Evolutionary conservation across 148 eudicot species (phyloP).

Genomic region (Rhododendron williamsianum): DNA sequence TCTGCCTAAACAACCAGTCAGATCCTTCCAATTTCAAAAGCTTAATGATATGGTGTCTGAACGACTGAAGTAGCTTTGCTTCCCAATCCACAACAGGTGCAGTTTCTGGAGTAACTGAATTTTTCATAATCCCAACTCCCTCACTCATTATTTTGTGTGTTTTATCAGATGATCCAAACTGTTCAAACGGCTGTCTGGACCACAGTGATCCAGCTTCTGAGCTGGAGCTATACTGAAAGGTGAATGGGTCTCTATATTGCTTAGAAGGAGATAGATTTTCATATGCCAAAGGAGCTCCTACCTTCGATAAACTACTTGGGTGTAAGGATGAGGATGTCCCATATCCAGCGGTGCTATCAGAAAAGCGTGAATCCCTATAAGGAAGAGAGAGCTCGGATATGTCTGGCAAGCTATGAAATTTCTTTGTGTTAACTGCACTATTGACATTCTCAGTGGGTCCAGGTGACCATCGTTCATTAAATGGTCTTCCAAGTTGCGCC

Average conservation of each 20-base stretch:
- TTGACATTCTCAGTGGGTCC: constrained; percentile 27
- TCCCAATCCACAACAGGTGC: constrained; percentile 49
- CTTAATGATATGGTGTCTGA: constrained; percentile 67
- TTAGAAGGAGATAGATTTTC: constrained; percentile 52
- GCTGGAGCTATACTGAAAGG: constrained; percentile 40
- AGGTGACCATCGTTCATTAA: constrained; percentile 32
- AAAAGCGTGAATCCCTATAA: constrained; percentile 29
- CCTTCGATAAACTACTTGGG: constrained; percentile 36
- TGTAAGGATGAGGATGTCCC: constrained; percentile 37
- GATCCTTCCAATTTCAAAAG: constrained; percentile 92
- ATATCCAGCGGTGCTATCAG: constrained; percentile 34
- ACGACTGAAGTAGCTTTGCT: constrained; percentile 64
- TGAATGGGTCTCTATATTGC: constrained; percentile 41
- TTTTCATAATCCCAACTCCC: constrained; percentile 20
- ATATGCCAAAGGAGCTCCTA: constrained; percentile 44
- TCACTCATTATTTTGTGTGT: constrained; percentile 19
- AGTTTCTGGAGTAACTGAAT: constrained; percentile 36
- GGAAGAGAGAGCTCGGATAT: constrained; percentile 69
- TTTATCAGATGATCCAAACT: constrained; percentile 66
- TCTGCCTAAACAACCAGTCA: constrained; percentile 79
- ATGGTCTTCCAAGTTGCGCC: constrained; percentile 41
- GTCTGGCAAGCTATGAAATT: constrained; percentile 86
- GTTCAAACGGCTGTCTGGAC: constrained; percentile 80
- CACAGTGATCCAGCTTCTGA: constrained; percentile 63
- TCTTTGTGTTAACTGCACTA: constrained; percentile 41